Base-by-base conservation (phyloP, 2,329 filamentous ascomycete species). In the Biscogniauxia mediterranea region DNA sequence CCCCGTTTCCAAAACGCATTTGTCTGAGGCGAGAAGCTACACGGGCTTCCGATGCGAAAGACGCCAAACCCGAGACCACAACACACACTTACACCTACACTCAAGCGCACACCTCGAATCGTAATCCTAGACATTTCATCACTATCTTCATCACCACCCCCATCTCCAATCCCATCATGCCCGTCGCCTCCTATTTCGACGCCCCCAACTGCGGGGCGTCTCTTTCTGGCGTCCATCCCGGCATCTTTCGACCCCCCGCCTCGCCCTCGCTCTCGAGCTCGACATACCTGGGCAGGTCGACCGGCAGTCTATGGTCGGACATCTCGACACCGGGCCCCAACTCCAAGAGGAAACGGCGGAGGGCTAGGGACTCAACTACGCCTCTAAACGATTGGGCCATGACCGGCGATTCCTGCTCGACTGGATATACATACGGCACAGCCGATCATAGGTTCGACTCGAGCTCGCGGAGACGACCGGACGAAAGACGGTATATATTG, bases 291-390 rank as follows among this genome's bases (percentile, higher is more conserved):
- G 55, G 70, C 63, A 58, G 73, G 70, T 79, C 79, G 0, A 76
- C 74, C 5, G 73, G 73, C 38, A 78, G 75, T 61, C 62, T 79
- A n/a, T 73, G 74, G 56, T 77, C 78, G 1, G 76, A 76, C 46
- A 56, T 74, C 20, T 67, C 73, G 13, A 73, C 70, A 2, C 65
- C 72, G 1, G 66, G 59, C n/a, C 64, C 68, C 4, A 74, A 74
- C n/a, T 64, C 76, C 6, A 84, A 83, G 69, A 77, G 83, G 26
- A 85, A 85, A 69, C 77, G 81, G 60, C 69, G 75, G 60, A 71
- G 70, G 23, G 60, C 60, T 21, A 69, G 73, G 54, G 74, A 76
- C 26, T 70, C 73, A 15, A 76, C 17, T 2, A 46, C 75, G 7
- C 74, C 74, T 4, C 57, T 74, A 4, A 65, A 70, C 9, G 75